Percentiles rank a stretch among this genome's conserved stretches.
phyloP scores from a whole-genome alignment of 1,139 yeast species.

The Diutina scorzettiae region DNA sequence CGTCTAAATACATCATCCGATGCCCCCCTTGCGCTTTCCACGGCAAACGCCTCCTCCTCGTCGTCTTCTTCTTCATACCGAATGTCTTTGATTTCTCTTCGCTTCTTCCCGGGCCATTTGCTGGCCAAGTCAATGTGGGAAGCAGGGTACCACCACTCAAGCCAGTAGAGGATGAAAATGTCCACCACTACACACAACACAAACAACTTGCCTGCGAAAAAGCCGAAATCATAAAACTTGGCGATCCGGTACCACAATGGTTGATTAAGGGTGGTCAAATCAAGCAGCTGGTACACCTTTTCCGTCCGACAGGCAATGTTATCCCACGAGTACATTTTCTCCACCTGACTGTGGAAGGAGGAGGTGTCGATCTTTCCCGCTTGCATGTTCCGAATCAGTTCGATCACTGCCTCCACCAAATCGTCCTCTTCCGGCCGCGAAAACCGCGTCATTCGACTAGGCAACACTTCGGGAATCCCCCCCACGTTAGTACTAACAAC shows the following conservation, averaged over 20 bases:
- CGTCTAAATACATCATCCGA: no score
- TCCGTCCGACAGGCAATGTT: constrained; percentile 84
- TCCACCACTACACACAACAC: constrained; percentile 74
- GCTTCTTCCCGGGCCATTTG: constrained; percentile 54
- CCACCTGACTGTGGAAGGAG: constrained; percentile 65
- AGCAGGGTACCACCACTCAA: constrained; percentile 66
- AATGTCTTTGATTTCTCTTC: background rate
- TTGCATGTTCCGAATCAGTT: constrained; percentile 50
- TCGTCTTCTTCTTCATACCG: background rate
- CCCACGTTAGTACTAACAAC: constrained; percentile 97
- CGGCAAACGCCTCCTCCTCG: no score
- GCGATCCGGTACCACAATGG: constrained; percentile 39
- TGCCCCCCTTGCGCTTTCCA: no score
- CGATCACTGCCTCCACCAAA: constrained; percentile 52
- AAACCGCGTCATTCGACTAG: constrained; percentile 85
- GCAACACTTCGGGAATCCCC: constrained; percentile 94
- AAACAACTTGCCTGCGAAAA: constrained; percentile 76
- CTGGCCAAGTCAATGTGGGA: constrained; percentile 55
- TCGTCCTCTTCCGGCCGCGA: constrained; percentile 80
- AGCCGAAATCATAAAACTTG: constrained; percentile 63
- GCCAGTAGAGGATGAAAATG: constrained; percentile 44
- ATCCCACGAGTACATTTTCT: constrained; percentile 83
- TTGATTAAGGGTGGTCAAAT: constrained; percentile 28
- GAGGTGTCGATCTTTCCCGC: constrained; percentile 57
- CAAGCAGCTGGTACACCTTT: constrained; percentile 56